phyloP scores from a whole-genome alignment of 1,284 basidiomycete genomes.

The Puccinia novopanici region DNA sequence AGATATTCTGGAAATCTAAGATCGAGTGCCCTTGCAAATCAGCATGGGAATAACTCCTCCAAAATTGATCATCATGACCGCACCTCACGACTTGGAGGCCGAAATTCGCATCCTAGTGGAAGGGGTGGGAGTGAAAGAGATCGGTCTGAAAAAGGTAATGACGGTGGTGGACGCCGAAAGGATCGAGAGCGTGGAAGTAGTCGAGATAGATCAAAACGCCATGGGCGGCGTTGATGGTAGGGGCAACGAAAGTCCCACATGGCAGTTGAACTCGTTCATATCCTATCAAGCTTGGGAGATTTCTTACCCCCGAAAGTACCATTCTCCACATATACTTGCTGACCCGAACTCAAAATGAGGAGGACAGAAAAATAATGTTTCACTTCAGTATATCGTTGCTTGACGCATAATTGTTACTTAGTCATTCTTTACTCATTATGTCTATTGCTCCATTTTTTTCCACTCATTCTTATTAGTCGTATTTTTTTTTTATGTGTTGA shows the following conservation, averaged over 20 bases:
- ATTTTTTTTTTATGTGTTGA: neutral
- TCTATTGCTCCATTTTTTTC: neutral
- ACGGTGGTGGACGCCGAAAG: conserved; percentile 10
- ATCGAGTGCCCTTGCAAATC: neutral
- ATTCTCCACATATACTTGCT: neutral
- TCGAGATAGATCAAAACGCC: conserved; percentile 22
- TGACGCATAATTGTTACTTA: neutral
- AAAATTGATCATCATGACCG: conserved; percentile 20
- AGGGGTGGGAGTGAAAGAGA: conserved; percentile 29
- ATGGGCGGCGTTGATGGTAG: conserved; percentile 2
- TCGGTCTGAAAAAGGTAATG: conserved; percentile 23
- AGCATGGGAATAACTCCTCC: neutral
- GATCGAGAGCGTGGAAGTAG: conserved; percentile 20
- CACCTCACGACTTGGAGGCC: neutral
- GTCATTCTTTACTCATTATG: neutral
- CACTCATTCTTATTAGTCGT: neutral
- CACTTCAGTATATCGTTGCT: neutral
- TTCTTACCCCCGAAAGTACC: neutral
- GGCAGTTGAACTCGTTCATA: neutral
- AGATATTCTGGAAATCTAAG: conserved; percentile 1
- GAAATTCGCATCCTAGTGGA: conserved; percentile 21
- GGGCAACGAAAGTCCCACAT: neutral
- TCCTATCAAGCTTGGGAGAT: neutral
- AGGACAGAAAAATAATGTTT: neutral
- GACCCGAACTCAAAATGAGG: neutral